phyloP scores from a whole-genome alignment of 2,329 filamentous ascomycete species.

The Botrytis galanthina region DNA sequence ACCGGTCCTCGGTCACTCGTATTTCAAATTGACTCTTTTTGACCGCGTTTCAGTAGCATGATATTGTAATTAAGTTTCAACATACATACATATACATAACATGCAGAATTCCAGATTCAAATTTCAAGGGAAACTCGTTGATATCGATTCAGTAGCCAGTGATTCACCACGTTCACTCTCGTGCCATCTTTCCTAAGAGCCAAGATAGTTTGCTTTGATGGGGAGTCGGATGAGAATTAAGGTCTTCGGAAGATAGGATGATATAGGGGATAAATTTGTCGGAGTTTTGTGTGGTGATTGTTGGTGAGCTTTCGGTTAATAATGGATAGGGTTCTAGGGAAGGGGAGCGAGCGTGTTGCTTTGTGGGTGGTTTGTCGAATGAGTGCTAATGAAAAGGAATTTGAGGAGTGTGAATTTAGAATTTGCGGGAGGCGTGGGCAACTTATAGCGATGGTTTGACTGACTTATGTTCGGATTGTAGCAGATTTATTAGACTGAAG shows the following conservation, averaged over 20 bases:
- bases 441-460: rapidly evolving
- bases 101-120: neutral
- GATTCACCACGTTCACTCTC: too few relatives aligned
- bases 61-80: neutral
- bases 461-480: neutral
- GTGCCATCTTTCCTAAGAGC: neutral
- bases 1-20: rapidly evolving
- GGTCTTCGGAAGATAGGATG: neutral
- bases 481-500: neutral
- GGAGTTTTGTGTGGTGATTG: neutral
- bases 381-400: neutral
- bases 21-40: neutral
- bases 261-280: neutral
- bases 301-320: neutral
- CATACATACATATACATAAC: neutral
- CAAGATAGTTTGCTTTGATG: neutral
- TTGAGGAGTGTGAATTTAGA: neutral
- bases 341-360: too few relatives aligned
- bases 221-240: too few relatives aligned
- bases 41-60: too few relatives aligned
- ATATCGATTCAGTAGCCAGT: neutral
- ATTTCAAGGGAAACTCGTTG: neutral
- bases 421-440: too few relatives aligned
- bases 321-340: neutral
- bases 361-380: neutral